Conservation (phyloP, 768 basidiomycete species). For the Boletales sp. region DNA sequence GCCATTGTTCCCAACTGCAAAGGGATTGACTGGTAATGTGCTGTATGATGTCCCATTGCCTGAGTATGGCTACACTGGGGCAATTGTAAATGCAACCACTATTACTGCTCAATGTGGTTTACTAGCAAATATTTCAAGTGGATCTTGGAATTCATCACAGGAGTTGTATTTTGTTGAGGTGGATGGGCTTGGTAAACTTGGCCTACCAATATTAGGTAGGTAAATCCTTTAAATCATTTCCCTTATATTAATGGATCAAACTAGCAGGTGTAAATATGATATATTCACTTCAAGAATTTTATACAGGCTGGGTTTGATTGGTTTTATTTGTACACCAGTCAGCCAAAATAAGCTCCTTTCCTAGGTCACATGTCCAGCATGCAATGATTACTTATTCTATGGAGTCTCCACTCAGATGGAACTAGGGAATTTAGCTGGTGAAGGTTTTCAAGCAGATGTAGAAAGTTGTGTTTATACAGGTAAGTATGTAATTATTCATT, state of each 20-base stretch:
- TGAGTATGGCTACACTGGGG: constrained; percentile 1
- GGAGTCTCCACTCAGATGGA: neutral
- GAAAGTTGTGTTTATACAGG: neutral
- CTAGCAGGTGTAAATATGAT: neutral
- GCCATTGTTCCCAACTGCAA: constrained; percentile 3
- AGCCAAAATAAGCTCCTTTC: neutral
- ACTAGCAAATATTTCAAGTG: constrained; percentile 5
- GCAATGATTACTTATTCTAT: neutral
- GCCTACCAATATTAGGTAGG: neutral
- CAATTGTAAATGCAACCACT: constrained; percentile 16
- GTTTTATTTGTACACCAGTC: too few species aligned
- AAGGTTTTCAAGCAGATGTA: neutral
- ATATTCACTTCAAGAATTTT: neutral
- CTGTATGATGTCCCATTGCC: constrained; percentile 17
- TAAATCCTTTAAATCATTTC: neutral
- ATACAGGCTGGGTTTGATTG: too few species aligned
- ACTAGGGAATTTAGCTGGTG: neutral
- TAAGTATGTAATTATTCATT: neutral
- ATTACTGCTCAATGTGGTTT: constrained; percentile 16
- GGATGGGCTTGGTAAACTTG: constrained; percentile 5
- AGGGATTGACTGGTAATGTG: constrained; percentile 10
- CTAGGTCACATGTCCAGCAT: neutral
- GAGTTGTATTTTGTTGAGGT: neutral
- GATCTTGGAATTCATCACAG: neutral
- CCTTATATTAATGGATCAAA: too few species aligned